Conservation (phyloP, 805 yeast species). For the Yueomyces sp. region DNA sequence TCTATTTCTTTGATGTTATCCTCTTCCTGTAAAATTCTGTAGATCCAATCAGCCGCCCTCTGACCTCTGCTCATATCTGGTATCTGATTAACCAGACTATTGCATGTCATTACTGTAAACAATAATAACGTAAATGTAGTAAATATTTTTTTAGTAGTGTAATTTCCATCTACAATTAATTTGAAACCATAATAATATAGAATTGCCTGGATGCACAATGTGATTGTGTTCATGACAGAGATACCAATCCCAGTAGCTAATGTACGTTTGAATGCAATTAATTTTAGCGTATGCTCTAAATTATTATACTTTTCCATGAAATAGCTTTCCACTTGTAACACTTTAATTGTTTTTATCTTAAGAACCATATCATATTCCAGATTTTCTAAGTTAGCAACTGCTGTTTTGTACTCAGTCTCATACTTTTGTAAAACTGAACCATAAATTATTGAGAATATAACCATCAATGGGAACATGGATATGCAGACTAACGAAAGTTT, state of each 20-base stretch:
- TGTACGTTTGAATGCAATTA: conserved; percentile 38
- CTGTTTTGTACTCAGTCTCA: conserved; percentile 48
- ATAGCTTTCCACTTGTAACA: conserved; percentile 36
- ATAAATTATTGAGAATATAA: conserved; percentile 37
- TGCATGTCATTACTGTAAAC: conserved; percentile 58
- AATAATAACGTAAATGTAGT: conserved; percentile 59
- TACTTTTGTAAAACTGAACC: conserved; percentile 36
- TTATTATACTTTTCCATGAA: conserved; percentile 30
- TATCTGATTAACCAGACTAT: conserved; percentile 44
- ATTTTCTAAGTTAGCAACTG: conserved; percentile 42
- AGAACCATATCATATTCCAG: conserved; percentile 36
- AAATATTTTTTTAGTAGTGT: conserved; percentile 44
- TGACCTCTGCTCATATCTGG: conserved; percentile 76
- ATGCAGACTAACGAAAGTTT: conserved; percentile 72
- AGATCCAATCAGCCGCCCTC: conserved; percentile 47
- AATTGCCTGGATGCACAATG: conserved; percentile 52
- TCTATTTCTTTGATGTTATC: conserved; percentile 3
- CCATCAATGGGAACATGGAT: conserved; percentile 55
- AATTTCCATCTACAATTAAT: conserved; percentile 47
- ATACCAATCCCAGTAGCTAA: conserved; percentile 53
- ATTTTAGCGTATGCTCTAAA: conserved; percentile 22
- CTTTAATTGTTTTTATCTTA: conserved; percentile 51
- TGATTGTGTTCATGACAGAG: conserved; percentile 40
- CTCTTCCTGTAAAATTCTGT: conserved; percentile 24
- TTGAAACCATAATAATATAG: conserved; percentile 69